Base-by-base conservation (phyloP, 225 moss, liverwort and hornwort genomes). In the Anthoceros angustus region DNA sequence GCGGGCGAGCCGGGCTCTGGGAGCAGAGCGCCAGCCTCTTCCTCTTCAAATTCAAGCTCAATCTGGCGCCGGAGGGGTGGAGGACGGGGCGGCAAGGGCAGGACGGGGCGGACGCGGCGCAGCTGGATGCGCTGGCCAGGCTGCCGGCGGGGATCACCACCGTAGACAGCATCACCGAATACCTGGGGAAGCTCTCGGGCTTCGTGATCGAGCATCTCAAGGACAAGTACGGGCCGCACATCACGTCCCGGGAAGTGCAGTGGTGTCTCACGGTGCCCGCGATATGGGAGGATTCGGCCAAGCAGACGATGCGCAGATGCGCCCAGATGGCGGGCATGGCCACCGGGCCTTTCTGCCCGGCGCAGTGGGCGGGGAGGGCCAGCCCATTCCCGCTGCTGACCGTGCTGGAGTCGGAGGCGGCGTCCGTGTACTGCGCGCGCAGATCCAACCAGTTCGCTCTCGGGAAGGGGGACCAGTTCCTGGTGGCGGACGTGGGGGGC, bases 401-500 rank as follows among this genome's bases (percentile, higher is more conserved):
- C 6, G 86, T 86, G 5, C 43, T 86, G 0, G 88, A 92, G 67
- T 82, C 87, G 0, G 87, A 90, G 64, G 83, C 85, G 0, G 87
- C 90, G 14, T 77, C 83, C 0, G 70, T 80, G 40, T 77, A 80
- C 26, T 92, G 88, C 41, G 79, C 78, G 63, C 62, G 42, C 50
- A 64, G 9, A 10, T 39, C 79, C 39, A 66, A 63, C 10, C 3
- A 25, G 2, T 25, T 49, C 26, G 63, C 38, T 0, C 70, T 79
- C 0, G 6, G 46, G 0, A 70, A 48, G 14, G 91, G 91, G 1
- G 80, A 84, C 25, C 84, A 69, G 70, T 75, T 88, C 25, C 61
- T 90, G 25, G 80, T 90, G 41, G 87, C 82, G 25, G 85, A 91
- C 62, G 77, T 76, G 2, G 87, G 90, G 6, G 90, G 87, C 5